Percentiles rank a stretch among this genome's conserved stretches.
These are phyloP conservation scores for Tulasnella calospora DNA, from an alignment of 768 basidiomycete species.

Conservation along the genomic window DNA sequence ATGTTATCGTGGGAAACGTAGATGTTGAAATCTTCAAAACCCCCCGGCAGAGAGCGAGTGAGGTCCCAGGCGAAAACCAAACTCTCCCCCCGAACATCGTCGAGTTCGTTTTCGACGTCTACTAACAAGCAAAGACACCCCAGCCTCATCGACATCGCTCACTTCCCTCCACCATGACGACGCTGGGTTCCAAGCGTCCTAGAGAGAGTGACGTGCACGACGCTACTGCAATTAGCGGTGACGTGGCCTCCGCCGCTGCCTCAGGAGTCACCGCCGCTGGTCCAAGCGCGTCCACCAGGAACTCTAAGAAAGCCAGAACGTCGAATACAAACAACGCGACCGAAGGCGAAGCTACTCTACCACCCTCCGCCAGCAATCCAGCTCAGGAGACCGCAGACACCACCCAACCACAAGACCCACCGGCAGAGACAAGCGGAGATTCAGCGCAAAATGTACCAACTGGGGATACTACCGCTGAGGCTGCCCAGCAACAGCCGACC, in stretches of 20 bases:
- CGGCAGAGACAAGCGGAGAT: background rate
- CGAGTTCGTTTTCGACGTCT: slow-evolving; percentile 1
- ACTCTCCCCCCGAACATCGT: slow-evolving; percentile 16
- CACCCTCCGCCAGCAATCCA: background rate
- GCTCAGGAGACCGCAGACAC: background rate
- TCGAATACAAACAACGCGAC: slow-evolving; percentile 18
- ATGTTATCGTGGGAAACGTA: slow-evolving; percentile 3
- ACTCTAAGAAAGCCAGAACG: slow-evolving; percentile 6
- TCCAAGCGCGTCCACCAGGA: slow-evolving; percentile 8
- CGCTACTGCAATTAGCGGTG: background rate
- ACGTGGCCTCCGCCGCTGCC: slow-evolving; percentile 18
- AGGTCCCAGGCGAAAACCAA: slow-evolving; percentile 8
- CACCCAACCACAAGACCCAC: background rate
- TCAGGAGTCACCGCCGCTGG: slow-evolving; percentile 10
- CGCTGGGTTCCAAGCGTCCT: slow-evolving; percentile 16
- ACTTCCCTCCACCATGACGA: background rate
- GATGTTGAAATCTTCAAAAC: slow-evolving; percentile 16
- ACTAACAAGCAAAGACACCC: background rate
- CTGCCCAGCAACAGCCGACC: background rate
- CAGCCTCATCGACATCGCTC: slow-evolving; percentile 20
- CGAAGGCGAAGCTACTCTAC: slow-evolving; percentile 5
- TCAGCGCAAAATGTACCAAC: background rate
- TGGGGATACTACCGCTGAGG: background rate
- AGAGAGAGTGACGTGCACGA: slow-evolving; percentile 22
- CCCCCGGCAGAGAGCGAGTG: slow-evolving; percentile 4